These are phyloP conservation scores for Peronospora farinosa DNA, from an alignment of 352 stramenopile species.

Conservation along the genomic window DNA sequence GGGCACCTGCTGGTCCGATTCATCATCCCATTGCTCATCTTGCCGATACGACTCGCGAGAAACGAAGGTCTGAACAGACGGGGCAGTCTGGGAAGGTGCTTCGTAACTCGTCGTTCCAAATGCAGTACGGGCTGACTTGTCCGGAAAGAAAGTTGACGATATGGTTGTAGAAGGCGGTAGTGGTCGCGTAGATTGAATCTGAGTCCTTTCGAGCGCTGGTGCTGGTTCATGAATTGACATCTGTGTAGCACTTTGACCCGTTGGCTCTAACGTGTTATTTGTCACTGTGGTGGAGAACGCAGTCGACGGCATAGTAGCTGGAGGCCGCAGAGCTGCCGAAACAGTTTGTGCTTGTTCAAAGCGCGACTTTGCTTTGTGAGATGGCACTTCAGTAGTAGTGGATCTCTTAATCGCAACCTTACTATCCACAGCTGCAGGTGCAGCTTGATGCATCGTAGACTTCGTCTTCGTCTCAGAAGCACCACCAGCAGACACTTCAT, in stretches of 20 bases:
- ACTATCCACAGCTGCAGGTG: neutral
- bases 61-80: conserved; percentile 2
- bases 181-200: neutral
- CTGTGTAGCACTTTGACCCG: conserved; percentile 6
- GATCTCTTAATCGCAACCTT: conserved; percentile 10
- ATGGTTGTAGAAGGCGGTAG: conserved; percentile 2
- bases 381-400: neutral
- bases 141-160: conserved; percentile 3
- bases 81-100: neutral
- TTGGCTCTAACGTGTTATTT: conserved; percentile 11
- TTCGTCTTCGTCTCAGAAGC: conserved; percentile 8
- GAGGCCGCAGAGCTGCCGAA: neutral
- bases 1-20: conserved; percentile 14
- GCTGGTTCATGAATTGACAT: conserved; percentile 3
- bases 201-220: conserved; percentile 5
- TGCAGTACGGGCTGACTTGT: neutral
- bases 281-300: conserved; percentile 4
- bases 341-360: conserved; percentile 8
- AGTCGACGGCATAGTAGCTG: conserved; percentile 4
- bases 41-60: conserved; percentile 10
- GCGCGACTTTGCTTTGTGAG: conserved; percentile 1
- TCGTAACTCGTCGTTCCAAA: conserved; percentile 9
- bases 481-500: conserved; percentile 2
- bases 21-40: conserved; percentile 16
- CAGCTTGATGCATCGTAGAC: conserved; percentile 3